These are phyloP conservation scores for Penicillium longicatenatum DNA, from an alignment of 495 filamentous ascomycete genomes.

Conservation along the genomic window DNA sequence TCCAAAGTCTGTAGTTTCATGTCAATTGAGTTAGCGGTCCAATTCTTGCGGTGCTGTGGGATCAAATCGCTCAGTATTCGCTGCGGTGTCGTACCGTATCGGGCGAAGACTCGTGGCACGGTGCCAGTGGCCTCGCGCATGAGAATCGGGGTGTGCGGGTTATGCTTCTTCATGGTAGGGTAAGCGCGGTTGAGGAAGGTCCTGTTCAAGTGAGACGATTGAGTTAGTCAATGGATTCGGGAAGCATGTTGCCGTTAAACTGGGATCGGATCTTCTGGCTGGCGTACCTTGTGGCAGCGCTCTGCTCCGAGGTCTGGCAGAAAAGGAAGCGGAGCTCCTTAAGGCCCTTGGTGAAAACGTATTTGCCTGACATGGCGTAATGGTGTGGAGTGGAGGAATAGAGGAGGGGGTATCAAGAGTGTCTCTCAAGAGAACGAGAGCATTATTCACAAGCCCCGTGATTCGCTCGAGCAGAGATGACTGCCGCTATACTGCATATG, in stretches of 20 bases:
- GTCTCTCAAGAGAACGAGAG: constrained; percentile 13
- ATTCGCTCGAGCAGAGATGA: constrained; percentile 27
- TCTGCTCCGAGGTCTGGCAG: constrained; percentile 89
- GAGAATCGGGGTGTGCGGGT: constrained; percentile 91
- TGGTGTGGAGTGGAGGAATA: constrained; percentile 6
- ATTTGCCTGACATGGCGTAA: constrained; percentile 82
- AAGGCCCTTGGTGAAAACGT: constrained; percentile 80
- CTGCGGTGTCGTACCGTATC: constrained; percentile 71
- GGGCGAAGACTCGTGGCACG: constrained; percentile 81
- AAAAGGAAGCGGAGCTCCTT: constrained; percentile 97
- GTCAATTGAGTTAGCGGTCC: neutral
- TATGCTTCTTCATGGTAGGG: constrained; percentile 99
- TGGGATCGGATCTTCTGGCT: neutral
- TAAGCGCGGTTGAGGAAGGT: constrained; percentile 89
- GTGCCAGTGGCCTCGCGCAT: constrained; percentile 85
- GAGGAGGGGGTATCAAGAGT: constrained; percentile 18
- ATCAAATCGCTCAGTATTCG: neutral
- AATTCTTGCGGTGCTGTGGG: neutral
- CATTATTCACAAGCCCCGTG: constrained; percentile 31
- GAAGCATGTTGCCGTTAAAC: neutral
- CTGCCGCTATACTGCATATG: constrained; percentile 16
- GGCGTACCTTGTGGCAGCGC: constrained; percentile 76
- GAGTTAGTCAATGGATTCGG: constrained; percentile 18
- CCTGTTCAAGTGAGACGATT: constrained; percentile 45
- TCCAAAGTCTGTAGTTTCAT: constrained; percentile 65